Evolutionary conservation across 129 eudicot genomes (phyloP).

Genomic region (Flaveria linearis): DNA sequence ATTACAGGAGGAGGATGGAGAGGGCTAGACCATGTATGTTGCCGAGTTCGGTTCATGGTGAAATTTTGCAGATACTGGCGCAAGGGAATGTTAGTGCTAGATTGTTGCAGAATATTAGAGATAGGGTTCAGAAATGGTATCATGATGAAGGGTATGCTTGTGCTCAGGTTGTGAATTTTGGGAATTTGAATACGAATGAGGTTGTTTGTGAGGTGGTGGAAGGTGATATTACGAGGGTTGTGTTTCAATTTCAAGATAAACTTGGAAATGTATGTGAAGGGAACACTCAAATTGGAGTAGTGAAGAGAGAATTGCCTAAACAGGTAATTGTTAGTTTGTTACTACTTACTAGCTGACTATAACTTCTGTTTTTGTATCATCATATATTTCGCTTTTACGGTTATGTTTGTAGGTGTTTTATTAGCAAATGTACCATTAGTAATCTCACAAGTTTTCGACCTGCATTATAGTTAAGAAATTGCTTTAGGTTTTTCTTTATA

Average conservation of each 20-base stretch:
- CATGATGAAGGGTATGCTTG: constrained; percentile 85
- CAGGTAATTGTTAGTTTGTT: constrained; percentile 46
- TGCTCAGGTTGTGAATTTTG: constrained; percentile 86
- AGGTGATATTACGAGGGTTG: constrained; percentile 80
- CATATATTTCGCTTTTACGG: constrained; percentile 2
- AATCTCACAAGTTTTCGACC: not conserved
- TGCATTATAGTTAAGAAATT: not conserved
- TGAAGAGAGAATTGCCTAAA: constrained; percentile 71
- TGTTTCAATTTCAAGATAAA: constrained; percentile 83
- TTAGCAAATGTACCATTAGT: not conserved
- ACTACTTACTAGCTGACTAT: not conserved
- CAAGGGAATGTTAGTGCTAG: constrained; percentile 72
- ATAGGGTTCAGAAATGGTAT: constrained; percentile 81
- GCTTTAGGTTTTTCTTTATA: too few species aligned
- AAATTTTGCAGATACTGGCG: constrained; percentile 53
- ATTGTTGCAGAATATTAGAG: constrained; percentile 72
- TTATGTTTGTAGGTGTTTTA: too few species aligned
- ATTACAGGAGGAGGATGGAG: constrained; percentile 66
- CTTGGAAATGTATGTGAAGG: constrained; percentile 90
- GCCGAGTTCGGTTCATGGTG: constrained; percentile 46
- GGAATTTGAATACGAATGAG: constrained; percentile 73
- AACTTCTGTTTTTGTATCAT: not conserved
- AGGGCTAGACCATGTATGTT: constrained; percentile 72
- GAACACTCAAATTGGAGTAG: constrained; percentile 64
- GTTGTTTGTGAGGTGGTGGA: constrained; percentile 95